phyloP scores from a whole-genome alignment of 2,329 filamentous ascomycete species.

The Mollisiaceae sp. region DNA sequence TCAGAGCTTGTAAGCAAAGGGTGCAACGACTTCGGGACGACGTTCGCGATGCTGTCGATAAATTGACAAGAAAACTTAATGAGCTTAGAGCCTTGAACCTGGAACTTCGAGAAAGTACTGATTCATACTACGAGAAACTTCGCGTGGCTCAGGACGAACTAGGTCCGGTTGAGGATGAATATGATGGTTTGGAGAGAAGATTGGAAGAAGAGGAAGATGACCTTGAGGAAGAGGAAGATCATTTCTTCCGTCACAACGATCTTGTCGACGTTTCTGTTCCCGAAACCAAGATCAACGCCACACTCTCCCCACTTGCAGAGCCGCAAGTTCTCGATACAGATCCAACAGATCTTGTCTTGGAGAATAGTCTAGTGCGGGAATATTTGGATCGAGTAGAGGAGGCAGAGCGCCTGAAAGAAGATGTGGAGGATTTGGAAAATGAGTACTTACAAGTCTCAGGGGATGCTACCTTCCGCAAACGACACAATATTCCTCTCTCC shows the following conservation, averaged over 20 bases:
- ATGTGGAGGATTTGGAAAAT: constrained; percentile 29
- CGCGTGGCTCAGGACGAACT: constrained; percentile 30
- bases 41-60: constrained; percentile 24
- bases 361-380: constrained; percentile 22
- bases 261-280: constrained; percentile 12
- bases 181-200: constrained; percentile 27
- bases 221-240: constrained; percentile 33
- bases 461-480: constrained; percentile 26
- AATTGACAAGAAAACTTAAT: constrained; percentile 27
- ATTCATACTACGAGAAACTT: constrained; percentile 27
- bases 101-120: constrained; percentile 21
- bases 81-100: constrained; percentile 25
- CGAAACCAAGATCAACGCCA: constrained; percentile 22
- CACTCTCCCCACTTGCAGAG: constrained; percentile 27
- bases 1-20: constrained; percentile 21
- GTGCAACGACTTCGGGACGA: constrained; percentile 24
- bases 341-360: constrained; percentile 14
- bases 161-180: constrained; percentile 28
- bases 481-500: constrained; percentile 25
- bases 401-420: constrained; percentile 25
- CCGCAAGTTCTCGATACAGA: constrained; percentile 19
- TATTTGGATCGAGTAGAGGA: constrained; percentile 27
- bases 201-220: constrained; percentile 31
- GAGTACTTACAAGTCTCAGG: constrained; percentile 22
- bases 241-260: constrained; percentile 30